Evolutionary conservation across 2,329 filamentous ascomycete species (phyloP).

Genomic region (Hymenoscyphus infarciens): DNA sequence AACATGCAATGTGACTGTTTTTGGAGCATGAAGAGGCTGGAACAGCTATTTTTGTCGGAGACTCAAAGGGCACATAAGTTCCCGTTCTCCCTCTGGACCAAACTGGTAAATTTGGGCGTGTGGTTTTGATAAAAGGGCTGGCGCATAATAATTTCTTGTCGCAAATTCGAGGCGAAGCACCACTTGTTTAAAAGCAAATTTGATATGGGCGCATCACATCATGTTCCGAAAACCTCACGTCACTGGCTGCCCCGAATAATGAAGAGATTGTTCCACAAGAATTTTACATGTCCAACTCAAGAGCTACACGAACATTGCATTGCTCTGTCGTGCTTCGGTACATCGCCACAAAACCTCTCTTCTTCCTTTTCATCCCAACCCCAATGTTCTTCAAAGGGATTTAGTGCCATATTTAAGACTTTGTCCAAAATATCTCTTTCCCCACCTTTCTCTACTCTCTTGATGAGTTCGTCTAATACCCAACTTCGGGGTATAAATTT

Average conservation of each 20-base stretch:
- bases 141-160: neutral
- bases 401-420: constrained; percentile 76
- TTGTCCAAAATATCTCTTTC: constrained; percentile 75
- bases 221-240: neutral
- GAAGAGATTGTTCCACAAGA: neutral
- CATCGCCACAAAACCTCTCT: constrained; percentile 78
- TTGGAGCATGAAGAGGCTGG: constrained; percentile 4
- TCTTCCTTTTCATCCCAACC: constrained; percentile 69
- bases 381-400: constrained; percentile 83
- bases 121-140: neutral
- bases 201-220: too few species aligned
- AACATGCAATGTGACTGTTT: neutral
- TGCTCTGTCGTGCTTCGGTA: constrained; percentile 71
- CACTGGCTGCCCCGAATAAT: neutral
- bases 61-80: neutral
- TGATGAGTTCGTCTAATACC: constrained; percentile 91
- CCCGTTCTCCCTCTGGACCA: neutral
- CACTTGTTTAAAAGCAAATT: neutral
- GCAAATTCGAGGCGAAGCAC: neutral
- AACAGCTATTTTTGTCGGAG: constrained; percentile 4
- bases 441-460: constrained; percentile 77
- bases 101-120: neutral
- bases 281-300: constrained; percentile 38
- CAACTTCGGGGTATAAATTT: constrained; percentile 89
- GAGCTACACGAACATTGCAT: constrained; percentile 97